phyloP scores from a whole-genome alignment of 352 stramenopile species.

The Phytopythium montanum region DNA sequence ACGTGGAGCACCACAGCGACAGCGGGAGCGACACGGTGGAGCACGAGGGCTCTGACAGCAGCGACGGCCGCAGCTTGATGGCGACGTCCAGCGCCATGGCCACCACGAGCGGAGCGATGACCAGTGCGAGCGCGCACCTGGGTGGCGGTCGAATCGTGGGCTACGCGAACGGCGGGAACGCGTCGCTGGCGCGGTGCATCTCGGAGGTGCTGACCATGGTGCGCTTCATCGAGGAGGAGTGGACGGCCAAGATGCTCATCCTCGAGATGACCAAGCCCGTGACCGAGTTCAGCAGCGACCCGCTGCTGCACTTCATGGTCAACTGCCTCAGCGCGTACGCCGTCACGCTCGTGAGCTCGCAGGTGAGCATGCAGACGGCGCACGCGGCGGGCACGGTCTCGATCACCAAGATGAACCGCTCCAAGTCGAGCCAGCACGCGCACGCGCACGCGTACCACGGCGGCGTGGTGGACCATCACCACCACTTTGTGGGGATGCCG shows the following conservation, averaged over 20 bases:
- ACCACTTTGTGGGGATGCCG: not conserved
- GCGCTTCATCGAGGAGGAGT: constrained; percentile 67
- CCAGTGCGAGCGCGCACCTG: not conserved
- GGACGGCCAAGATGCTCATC: constrained; percentile 69
- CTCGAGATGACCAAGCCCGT: constrained; percentile 71
- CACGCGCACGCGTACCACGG: not conserved
- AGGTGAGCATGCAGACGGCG: constrained; percentile 49
- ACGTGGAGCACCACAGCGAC: not conserved
- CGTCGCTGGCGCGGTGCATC: constrained; percentile 47
- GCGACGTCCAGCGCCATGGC: not conserved
- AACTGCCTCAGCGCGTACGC: constrained; percentile 72
- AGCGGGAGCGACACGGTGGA: not conserved
- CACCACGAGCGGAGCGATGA: not conserved
- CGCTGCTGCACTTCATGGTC: constrained; percentile 58
- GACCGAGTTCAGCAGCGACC: constrained; percentile 50
- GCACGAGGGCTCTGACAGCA: not conserved
- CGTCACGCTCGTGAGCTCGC: constrained; percentile 52
- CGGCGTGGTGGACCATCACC: constrained; percentile 2
- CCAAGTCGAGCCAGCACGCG: constrained; percentile 5
- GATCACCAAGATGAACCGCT: constrained; percentile 25
- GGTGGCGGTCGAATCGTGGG: not conserved
- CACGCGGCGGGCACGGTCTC: constrained; percentile 16
- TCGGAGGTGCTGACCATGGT: constrained; percentile 63
- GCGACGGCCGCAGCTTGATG: not conserved
- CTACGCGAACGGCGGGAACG: constrained; percentile 6